Percentiles rank a stretch among this genome's conserved stretches.
These are phyloP conservation scores for Sporisorium graminicola DNA, from an alignment of 1,284 basidiomycete species.

Conservation along the genomic window DNA sequence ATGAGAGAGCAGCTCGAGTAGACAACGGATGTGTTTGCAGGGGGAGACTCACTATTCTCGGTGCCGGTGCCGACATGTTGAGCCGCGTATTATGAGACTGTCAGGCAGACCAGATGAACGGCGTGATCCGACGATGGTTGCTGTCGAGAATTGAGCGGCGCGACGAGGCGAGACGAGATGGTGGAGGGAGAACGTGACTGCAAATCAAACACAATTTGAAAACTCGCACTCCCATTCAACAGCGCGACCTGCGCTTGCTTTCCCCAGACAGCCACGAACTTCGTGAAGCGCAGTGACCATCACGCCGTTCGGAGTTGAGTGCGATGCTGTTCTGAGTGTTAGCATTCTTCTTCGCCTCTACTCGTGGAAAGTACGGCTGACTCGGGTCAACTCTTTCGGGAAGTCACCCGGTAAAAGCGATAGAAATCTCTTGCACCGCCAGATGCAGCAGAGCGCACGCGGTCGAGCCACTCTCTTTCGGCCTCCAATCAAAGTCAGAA, in stretches of 20 bases:
- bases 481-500: conserved; percentile 1
- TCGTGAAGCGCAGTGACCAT: neutral
- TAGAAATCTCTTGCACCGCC: no score
- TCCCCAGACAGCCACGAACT: neutral
- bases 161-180: conserved; percentile 3
- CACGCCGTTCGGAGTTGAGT: neutral
- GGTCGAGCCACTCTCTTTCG: neutral
- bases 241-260: neutral
- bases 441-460: neutral
- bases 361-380: neutral
- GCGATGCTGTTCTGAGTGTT: neutral
- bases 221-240: neutral
- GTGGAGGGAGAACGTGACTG: conserved; percentile 11
- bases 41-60: conserved; percentile 23
- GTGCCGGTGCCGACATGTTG: conserved; percentile 22
- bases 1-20: neutral
- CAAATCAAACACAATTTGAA: neutral
- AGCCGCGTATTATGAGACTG: neutral
- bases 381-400: neutral
- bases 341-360: neutral
- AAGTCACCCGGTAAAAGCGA: conserved; percentile 12
- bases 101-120: no score
- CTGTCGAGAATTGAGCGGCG: neutral
- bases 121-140: conserved; percentile 6
- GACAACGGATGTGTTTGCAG: neutral